A percentile compares a stretch with the other conserved stretches of the same genome.
Evolutionary conservation across 108 stramenopile genomes (phyloP).

Genomic region (Conticribra weissflogii): DNA sequence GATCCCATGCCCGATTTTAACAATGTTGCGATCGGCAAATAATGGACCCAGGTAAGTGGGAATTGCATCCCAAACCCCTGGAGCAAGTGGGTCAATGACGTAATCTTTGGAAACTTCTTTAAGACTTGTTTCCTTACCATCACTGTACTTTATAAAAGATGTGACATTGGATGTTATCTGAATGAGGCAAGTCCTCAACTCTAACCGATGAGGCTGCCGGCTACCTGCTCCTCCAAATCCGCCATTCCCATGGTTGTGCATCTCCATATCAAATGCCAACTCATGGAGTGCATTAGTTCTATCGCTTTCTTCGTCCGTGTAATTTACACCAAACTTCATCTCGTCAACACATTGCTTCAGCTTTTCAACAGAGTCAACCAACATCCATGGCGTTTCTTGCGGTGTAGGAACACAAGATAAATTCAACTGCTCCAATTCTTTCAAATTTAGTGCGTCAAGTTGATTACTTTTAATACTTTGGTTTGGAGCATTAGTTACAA

Average conservation of each 20-base stretch:
- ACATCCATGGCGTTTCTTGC: slow-evolving; percentile 49
- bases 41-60: slow-evolving; percentile 60
- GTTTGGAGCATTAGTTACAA: slow-evolving; percentile 37
- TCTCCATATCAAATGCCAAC: slow-evolving; percentile 87
- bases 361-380: slow-evolving; percentile 69
- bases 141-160: not conserved
- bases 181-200: slow-evolving; percentile 65
- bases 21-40: slow-evolving; percentile 84
- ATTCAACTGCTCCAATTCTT: slow-evolving; percentile 39
- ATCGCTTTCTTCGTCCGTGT: not conserved
- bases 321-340: slow-evolving; percentile 31
- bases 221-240: not conserved
- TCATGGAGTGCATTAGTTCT: slow-evolving; percentile 26
- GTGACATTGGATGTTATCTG: slow-evolving; percentile 66
- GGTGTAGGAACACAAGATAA: slow-evolving; percentile 55
- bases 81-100: slow-evolving; percentile 81
- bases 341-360: slow-evolving; percentile 68
- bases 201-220: slow-evolving; percentile 46
- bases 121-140: not conserved
- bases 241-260: slow-evolving; percentile 47
- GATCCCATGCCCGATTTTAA: slow-evolving; percentile 94
- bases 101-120: slow-evolving; percentile 57
- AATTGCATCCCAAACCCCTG: slow-evolving; percentile 72
- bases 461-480: slow-evolving; percentile 3
- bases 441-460: slow-evolving; percentile 59